Conservation (phyloP, 352 stramenopile species). For the Blastocystis sp. region DNA sequence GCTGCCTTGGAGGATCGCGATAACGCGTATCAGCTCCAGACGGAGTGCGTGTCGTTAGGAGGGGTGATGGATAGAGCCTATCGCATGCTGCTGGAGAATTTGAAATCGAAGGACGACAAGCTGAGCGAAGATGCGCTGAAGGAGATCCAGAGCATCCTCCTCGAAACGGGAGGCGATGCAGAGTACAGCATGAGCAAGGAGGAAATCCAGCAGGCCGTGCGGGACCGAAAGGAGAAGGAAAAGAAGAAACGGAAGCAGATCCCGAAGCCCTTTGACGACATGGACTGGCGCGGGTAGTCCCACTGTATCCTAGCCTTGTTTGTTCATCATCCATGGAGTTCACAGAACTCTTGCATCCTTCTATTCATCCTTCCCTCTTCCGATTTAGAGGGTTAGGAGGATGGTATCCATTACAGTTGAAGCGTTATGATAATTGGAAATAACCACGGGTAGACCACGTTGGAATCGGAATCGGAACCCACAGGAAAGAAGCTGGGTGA, state of each 20-base stretch:
- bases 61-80: constrained; percentile 42
- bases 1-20: background rate
- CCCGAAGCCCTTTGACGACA: constrained; percentile 18
- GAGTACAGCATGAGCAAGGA: constrained; percentile 52
- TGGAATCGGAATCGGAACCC: background rate
- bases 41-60: background rate
- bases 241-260: constrained; percentile 29
- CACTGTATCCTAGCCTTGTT: background rate
- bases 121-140: constrained; percentile 12
- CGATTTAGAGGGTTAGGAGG: too few species aligned
- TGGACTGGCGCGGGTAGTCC: constrained; percentile 18
- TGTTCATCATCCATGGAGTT: too few species aligned
- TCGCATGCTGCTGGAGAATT: constrained; percentile 46
- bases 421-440: too few species aligned
- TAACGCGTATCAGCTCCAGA: constrained; percentile 37
- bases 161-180: constrained; percentile 5
- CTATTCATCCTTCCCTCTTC: too few species aligned
- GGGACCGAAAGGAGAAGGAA: constrained; percentile 19
- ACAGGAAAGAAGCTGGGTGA: background rate
- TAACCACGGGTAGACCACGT: background rate
- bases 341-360: too few species aligned
- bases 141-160: constrained; percentile 53
- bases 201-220: constrained; percentile 36
- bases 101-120: constrained; percentile 48
- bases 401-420: too few species aligned